Base-by-base conservation (phyloP, 345 rosid genomes). In the Fremontodendron californicum region DNA sequence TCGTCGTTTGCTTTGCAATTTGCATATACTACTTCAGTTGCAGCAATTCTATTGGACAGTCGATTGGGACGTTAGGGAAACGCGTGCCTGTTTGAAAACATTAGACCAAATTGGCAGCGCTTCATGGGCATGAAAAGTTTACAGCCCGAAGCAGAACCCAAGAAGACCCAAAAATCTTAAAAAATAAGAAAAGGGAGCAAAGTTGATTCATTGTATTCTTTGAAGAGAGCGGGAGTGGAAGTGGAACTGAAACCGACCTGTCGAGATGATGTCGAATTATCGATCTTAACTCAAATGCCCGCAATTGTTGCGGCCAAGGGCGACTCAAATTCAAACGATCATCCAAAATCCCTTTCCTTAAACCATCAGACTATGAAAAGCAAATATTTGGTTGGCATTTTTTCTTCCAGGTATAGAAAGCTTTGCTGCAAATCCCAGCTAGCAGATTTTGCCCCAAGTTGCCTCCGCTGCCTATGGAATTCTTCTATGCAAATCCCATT, bases 381-480 rank as follows among this genome's bases (percentile, higher is more conserved):
- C 67, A 52, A 35, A 35, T 8, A 74, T 39, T 15, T 40, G 57
- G 11, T 45, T 2, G 42, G 78, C 70, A 27, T 43, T 18, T 39
- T 60, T 45, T 49, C 21, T 54, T 61, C 45, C 52, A 57, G 64
- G 23, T 49, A 78, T 23, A 71, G 79, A 27, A 80, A 77, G 64
- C 64, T 80, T 11, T 62, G 71, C 77, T 87, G 92, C 78, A 86
- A 84, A 80, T 88, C 90, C 76, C 90, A 88, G 82, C 64, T 89
- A 58, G 70, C 83, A 3, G 97, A 90, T 76, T 82, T 90, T 60
- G 93, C 93, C 31, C 91, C 94, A n/a, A 0, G 86, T 76, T 27
- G 82, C 88, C 16, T 87, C 94, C 67, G 91, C 91, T 48, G 83
- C 88, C 58, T 93, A 93, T 70, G 98, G 94, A 23, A 68, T 70